Conservation (phyloP, 305 asterid genomes). For the Fraxinus latifolia region DNA sequence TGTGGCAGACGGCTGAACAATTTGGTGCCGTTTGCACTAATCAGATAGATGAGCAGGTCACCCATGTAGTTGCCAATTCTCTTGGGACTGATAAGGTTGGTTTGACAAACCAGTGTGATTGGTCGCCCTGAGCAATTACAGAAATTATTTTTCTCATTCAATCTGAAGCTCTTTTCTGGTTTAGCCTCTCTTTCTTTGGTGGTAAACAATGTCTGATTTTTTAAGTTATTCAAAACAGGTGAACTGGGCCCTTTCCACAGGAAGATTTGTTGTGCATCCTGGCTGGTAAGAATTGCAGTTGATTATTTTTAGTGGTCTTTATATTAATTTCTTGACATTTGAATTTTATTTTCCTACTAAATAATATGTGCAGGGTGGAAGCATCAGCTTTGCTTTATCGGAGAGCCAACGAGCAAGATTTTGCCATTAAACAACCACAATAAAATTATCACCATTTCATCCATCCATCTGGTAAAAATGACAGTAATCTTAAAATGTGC, state of each 20-base stretch:
- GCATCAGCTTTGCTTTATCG: conserved; percentile 92
- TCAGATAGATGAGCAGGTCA: conserved; percentile 82
- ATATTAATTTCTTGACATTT: not conserved
- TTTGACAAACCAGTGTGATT: not conserved
- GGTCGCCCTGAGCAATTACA: not conserved
- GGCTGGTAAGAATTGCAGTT: conserved; percentile 68
- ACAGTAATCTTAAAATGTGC: not conserved
- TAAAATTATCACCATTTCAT: conserved; percentile 34
- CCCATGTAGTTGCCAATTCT: conserved; percentile 93
- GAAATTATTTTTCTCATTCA: not conserved
- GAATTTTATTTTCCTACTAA: not conserved
- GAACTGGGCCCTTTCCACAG: conserved; percentile 74
- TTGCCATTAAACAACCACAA: conserved; percentile 62
- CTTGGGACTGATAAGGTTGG: conserved; percentile 87
- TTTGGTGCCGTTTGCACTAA: conserved; percentile 88
- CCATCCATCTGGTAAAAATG: conserved; percentile 21
- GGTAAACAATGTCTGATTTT: not conserved
- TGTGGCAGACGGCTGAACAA: conserved; percentile 97
- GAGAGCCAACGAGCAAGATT: conserved; percentile 89
- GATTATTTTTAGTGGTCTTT: not conserved
- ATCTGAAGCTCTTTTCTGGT: not conserved
- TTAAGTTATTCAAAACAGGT: conserved; percentile 46
- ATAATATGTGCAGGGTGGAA: conserved; percentile 76
- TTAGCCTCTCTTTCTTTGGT: not conserved
- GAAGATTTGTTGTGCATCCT: conserved; percentile 87